A percentile compares a stretch with the other conserved stretches of the same genome.
Evolutionary conservation across 345 rosid species (phyloP).

Genomic region (Noccaea caerulescens): DNA sequence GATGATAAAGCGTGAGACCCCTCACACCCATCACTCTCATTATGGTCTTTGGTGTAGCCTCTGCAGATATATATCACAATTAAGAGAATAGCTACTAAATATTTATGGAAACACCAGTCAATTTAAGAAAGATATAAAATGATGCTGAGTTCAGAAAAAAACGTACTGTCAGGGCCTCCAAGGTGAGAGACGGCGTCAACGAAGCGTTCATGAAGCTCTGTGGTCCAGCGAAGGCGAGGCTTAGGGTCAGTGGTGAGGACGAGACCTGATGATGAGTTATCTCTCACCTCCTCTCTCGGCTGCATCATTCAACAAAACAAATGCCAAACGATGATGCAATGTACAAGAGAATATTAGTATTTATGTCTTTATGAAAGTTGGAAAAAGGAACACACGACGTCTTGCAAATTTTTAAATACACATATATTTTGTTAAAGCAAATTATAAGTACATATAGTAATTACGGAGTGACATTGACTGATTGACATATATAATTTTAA

Average conservation of each 20-base stretch:
- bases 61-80: constrained; percentile 47
- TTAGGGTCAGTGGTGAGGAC: constrained; percentile 90
- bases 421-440: no score
- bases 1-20: constrained; percentile 87
- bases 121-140: not conserved
- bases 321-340: constrained; percentile 24
- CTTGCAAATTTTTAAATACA: not conserved
- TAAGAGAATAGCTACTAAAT: not conserved
- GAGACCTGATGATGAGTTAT: constrained; percentile 54
- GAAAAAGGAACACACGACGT: constrained; percentile 28
- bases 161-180: constrained; percentile 81
- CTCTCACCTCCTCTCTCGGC: constrained; percentile 47
- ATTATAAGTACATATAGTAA: not conserved
- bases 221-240: constrained; percentile 92
- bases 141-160: not conserved
- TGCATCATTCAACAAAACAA: constrained; percentile 34
- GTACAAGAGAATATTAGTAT: constrained; percentile 41
- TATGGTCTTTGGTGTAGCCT: constrained; percentile 95
- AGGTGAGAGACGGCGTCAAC: constrained; percentile 89
- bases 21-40: constrained; percentile 94
- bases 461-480: constrained; percentile 7
- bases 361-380: constrained; percentile 37
- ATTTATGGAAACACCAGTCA: not conserved
- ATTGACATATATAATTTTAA: not conserved
- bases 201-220: constrained; percentile 89